These are phyloP conservation scores for Anthostomella pinea DNA, from an alignment of 2,329 filamentous ascomycete genomes.

Conservation along the genomic window DNA sequence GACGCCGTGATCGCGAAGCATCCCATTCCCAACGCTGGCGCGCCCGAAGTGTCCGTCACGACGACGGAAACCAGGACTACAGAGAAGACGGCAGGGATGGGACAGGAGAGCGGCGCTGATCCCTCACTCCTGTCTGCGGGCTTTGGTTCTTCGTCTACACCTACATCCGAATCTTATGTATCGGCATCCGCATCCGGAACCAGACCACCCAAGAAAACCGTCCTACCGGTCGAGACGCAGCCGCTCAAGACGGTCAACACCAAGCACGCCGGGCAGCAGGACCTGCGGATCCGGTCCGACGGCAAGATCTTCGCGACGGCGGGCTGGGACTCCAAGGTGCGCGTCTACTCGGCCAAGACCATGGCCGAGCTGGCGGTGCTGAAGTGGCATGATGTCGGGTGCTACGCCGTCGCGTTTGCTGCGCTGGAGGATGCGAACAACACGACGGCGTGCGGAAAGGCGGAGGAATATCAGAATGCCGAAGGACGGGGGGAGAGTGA, in stretches of 20 bases:
- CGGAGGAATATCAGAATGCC: constrained; percentile 6
- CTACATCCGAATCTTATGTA: too few species aligned
- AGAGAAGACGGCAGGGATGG: not conserved
- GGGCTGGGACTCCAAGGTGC: constrained; percentile 81
- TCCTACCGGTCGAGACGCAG: constrained; percentile 32
- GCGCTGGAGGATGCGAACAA: constrained; percentile 29
- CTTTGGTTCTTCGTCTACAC: constrained; percentile 18
- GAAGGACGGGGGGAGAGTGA: constrained; percentile 1
- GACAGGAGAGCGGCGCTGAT: constrained; percentile 1
- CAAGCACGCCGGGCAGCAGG: constrained; percentile 88
- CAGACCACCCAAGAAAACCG: constrained; percentile 8
- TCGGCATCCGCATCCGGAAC: constrained; percentile 1
- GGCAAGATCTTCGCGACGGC: constrained; percentile 82
- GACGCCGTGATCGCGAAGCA: constrained; percentile 79
- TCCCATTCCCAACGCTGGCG: constrained; percentile 48
- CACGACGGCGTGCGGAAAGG: constrained; percentile 4
- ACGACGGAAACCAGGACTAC: constrained; percentile 1
- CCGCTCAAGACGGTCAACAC: constrained; percentile 67
- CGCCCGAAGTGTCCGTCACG: constrained; percentile 4
- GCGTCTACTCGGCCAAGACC: constrained; percentile 77
- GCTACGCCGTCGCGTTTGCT: constrained; percentile 77
- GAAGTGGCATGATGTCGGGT: constrained; percentile 90
- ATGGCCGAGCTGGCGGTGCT: constrained; percentile 87
- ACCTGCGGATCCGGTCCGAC: constrained; percentile 73
- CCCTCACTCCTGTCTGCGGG: constrained; percentile 31